Evolutionary conservation across 2,329 filamentous ascomycete genomes (phyloP).

Genomic region (Diatrype stigma): DNA sequence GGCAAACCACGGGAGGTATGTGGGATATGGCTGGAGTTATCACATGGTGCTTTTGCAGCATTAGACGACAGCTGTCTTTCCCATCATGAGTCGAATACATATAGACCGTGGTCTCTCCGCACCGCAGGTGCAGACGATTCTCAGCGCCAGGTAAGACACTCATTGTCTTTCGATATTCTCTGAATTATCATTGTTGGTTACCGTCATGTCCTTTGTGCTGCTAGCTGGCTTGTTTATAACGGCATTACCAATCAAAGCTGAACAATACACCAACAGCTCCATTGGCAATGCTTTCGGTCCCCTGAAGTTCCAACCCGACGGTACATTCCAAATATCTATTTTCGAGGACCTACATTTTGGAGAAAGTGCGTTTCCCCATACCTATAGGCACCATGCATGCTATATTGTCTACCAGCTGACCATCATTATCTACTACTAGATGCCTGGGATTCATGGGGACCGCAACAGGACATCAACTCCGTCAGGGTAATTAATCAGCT

Average conservation of each 20-base stretch:
- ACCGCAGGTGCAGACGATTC: not conserved
- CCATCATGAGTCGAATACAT: not conserved
- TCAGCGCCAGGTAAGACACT: not conserved
- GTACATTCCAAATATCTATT: slow-evolving; percentile 51
- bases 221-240: slow-evolving; percentile 5
- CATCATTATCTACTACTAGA: slow-evolving; percentile 28
- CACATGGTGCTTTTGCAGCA: not conserved
- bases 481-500: slow-evolving; percentile 53
- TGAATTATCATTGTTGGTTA: not conserved
- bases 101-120: not conserved
- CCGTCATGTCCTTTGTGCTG: slow-evolving; percentile 3
- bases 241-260: slow-evolving; percentile 13
- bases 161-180: not conserved
- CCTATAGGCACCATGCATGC: not conserved
- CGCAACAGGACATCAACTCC: slow-evolving; percentile 53
- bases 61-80: no score
- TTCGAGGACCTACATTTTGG: slow-evolving; percentile 71
- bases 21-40: not conserved
- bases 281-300: slow-evolving; percentile 16
- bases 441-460: slow-evolving; percentile 41
- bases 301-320: slow-evolving; percentile 36
- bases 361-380: slow-evolving; percentile 46
- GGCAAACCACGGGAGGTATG: not conserved
- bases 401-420: not conserved
- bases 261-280: slow-evolving; percentile 11